Evolutionary conservation across 1,284 basidiomycete genomes (phyloP).

Genomic region (Pisolithus thermaeus): DNA sequence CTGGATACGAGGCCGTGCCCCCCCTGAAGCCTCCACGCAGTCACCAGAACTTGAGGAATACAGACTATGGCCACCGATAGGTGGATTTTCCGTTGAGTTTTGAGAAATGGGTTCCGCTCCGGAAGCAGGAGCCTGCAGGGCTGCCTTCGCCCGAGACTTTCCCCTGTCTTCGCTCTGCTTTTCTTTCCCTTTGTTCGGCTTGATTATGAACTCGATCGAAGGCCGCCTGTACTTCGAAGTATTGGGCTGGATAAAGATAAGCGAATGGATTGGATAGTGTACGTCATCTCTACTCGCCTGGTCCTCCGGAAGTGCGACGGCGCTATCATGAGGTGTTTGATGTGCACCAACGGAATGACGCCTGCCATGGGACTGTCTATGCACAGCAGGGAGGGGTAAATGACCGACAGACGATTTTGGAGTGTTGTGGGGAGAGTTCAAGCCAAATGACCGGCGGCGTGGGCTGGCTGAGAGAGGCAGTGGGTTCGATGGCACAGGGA

Average conservation of each 20-base stretch:
- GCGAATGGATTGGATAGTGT: neutral
- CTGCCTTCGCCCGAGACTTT: neutral
- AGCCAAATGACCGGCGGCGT: constrained; percentile 28
- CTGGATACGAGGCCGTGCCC: neutral
- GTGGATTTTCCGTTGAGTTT: constrained; percentile 8
- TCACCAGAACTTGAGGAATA: constrained; percentile 9
- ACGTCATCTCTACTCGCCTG: constrained; percentile 1
- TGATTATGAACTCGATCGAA: constrained; percentile 12
- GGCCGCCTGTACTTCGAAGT: constrained; percentile 10
- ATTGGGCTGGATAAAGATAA: constrained; percentile 6
- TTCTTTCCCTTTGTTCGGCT: constrained; percentile 25
- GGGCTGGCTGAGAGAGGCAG: constrained; percentile 29
- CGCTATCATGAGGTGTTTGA: constrained; percentile 26
- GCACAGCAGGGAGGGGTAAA: constrained; percentile 21
- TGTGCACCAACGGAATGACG: constrained; percentile 27
- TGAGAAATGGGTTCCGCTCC: constrained; percentile 14
- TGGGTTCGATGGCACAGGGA: constrained; percentile 25
- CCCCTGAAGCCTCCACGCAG: neutral
- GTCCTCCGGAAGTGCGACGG: constrained; percentile 29
- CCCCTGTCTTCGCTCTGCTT: constrained; percentile 11
- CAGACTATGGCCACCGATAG: constrained; percentile 10
- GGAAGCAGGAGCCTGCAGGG: constrained; percentile 1
- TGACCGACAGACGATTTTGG: constrained; percentile 26
- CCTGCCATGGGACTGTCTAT: constrained; percentile 23
- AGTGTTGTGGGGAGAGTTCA: constrained; percentile 26